Evolutionary conservation across 2,329 filamentous ascomycete species (phyloP).

Genomic region (Penicillium sp.): DNA sequence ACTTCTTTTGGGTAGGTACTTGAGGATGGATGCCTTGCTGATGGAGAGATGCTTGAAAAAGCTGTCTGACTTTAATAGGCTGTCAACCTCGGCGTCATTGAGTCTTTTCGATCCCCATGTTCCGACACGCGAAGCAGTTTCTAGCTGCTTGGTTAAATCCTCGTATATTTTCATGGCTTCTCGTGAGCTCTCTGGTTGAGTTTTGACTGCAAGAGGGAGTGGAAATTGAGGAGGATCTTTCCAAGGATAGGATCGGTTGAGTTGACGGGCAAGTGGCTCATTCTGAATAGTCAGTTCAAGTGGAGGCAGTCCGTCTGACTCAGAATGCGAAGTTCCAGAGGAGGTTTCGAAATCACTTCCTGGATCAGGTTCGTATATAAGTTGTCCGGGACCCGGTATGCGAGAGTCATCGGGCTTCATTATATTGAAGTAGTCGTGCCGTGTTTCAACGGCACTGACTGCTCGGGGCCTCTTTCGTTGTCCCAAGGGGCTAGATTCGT

Average conservation of each 20-base stretch:
- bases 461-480: slow-evolving; percentile 33
- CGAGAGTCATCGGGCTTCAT: slow-evolving; percentile 31
- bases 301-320: slow-evolving; percentile 21
- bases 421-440: slow-evolving; percentile 33
- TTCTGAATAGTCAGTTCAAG: slow-evolving; percentile 20
- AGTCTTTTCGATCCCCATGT: slow-evolving; percentile 52
- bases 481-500: slow-evolving; percentile 21
- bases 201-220: slow-evolving; percentile 25
- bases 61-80: slow-evolving; percentile 41
- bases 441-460: slow-evolving; percentile 39
- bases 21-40: slow-evolving; percentile 40
- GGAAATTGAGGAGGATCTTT: slow-evolving; percentile 39
- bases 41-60: slow-evolving; percentile 42
- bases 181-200: slow-evolving; percentile 52
- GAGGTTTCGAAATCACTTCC: slow-evolving; percentile 28
- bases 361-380: slow-evolving; percentile 43
- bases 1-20: slow-evolving; percentile 37
- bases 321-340: slow-evolving; percentile 18
- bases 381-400: slow-evolving; percentile 51
- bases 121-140: slow-evolving; percentile 52
- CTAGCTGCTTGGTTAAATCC: slow-evolving; percentile 48
- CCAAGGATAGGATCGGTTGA: slow-evolving; percentile 46
- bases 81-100: slow-evolving; percentile 50
- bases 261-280: slow-evolving; percentile 34
- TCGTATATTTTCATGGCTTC: slow-evolving; percentile 54